Base-by-base conservation (phyloP, 331 rosid genomes). In the Arachis monticola region DNA sequence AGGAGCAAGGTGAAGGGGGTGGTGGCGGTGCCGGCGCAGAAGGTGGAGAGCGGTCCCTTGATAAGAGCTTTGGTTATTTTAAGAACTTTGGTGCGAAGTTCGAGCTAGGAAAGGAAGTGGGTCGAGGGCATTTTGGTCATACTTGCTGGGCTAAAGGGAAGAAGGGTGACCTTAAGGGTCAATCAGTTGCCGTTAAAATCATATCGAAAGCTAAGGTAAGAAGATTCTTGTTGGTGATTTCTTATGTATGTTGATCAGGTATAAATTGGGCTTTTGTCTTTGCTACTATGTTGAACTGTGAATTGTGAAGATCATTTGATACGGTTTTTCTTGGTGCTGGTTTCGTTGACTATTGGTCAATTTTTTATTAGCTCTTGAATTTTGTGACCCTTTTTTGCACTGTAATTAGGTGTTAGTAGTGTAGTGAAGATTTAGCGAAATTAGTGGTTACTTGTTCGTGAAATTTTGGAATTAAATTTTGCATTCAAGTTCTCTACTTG, bases 61-160 rank as follows among this genome's bases (percentile, higher is more conserved):
- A 94, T 67, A 94, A 88, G 90, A 90, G 88, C 81, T 94, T 94
- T 69, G 99, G 97, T 12, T 94, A 90, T 78, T 81, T 80, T 8
- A 91, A 86, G 87, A 94, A 91, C 86, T 82, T 92, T 65, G 96
- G 91, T 55, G 96, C 95, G 0, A 90, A 80, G 74, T 94, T 87
- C 35, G 99, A 94, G 84, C 76, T 94, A 22, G 99, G 96, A 72
- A 94, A 86, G 72, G 97, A 92, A 85, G 88, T 92, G 31, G 99
- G 99, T 45, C 91, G 99, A 69, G 99, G 99, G 41, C 99, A 94
- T 92, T 94, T 94, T 48, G 99, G 99, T 77, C 96, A 94, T 61
- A 94, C 99, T 66, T 94, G 97, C 66, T 82, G 86, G 92, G 99
- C 99, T 4, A 92, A 86, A 63, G 92, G 90, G 38, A 92, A 85